Evolutionary conservation across 2,329 filamentous ascomycete species (phyloP).

Genomic region (Cercospora janseana): DNA sequence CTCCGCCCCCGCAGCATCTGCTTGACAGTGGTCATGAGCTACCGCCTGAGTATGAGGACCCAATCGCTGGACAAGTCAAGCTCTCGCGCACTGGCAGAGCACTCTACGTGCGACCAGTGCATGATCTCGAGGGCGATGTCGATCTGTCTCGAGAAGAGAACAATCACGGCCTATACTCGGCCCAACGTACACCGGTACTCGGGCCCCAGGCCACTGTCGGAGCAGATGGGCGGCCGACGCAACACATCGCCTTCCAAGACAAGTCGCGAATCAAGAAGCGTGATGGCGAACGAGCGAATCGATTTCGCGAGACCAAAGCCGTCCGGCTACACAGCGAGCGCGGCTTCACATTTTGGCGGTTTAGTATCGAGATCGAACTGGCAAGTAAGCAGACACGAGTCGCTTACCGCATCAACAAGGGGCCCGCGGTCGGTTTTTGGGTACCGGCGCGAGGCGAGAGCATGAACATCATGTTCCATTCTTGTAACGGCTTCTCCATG

Average conservation of each 20-base stretch:
- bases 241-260: slow-evolving; percentile 42
- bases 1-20: slow-evolving; percentile 70
- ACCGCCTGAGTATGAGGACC: slow-evolving; percentile 81
- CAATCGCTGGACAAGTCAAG: slow-evolving; percentile 82
- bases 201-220: slow-evolving; percentile 30
- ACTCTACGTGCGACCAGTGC: slow-evolving; percentile 84
- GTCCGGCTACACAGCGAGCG: slow-evolving; percentile 79
- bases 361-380: slow-evolving; percentile 91
- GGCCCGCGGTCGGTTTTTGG: slow-evolving; percentile 89
- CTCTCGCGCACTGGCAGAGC: slow-evolving; percentile 80
- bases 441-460: slow-evolving; percentile 77
- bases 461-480: slow-evolving; percentile 99
- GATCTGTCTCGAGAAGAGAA: slow-evolving; percentile 79
- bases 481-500: slow-evolving; percentile 91
- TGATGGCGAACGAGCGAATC: slow-evolving; percentile 78
- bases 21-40: slow-evolving; percentile 60
- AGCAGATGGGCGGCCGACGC: slow-evolving; percentile 27
- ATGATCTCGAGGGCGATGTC: slow-evolving; percentile 72
- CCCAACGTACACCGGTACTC: slow-evolving; percentile 35
- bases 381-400: slow-evolving; percentile 75
- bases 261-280: slow-evolving; percentile 51
- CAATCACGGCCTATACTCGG: slow-evolving; percentile 78
- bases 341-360: slow-evolving; percentile 94
- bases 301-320: slow-evolving; percentile 66
- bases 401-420: slow-evolving; percentile 91